Base-by-base conservation (phyloP, 352 stramenopile genomes). In the Pythium aristosporum region DNA sequence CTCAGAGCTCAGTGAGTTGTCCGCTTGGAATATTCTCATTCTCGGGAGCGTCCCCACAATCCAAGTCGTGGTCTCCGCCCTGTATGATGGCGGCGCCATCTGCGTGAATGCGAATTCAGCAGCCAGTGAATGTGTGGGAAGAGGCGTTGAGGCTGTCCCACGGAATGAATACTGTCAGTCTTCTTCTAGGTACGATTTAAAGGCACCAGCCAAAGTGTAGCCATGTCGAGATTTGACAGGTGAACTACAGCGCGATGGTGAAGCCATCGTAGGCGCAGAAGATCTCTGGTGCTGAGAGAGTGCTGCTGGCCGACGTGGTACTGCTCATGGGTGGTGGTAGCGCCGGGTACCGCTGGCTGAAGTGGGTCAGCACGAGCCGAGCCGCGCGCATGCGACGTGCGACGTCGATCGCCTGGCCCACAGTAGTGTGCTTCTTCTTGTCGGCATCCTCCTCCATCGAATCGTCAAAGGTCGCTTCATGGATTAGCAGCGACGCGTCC, bases 381-480 rank as follows among this genome's bases (percentile, higher is more conserved):
- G 90, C 77, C 3, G 94, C 94, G 80, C 95, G 63, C 82, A 86
- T 77, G 42, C 71, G 55, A 23, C 73, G 62, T 5, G 82, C 93
- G 37, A 99, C 80, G 13, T 79, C 63, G 12, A 98, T 68, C 1
- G 96, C 96, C 64, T 99, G 89, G 8, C 83, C 75, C 15, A 98
- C 88, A 0, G 97, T 99, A 43, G 79, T 97, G 79, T 99, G 97
- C 34, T 88, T 85, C 76, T 99, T 99, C 51, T 87, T 75, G 11
- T 83, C 62, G 0, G 97, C 97, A 60, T 99, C 94, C 10, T 96
- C 78, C 63, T 92, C 76, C 90, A 98, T 98, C 51, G 85, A 85
- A 80, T 99, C 91, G 36, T 98, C 96, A 69, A 99, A 99, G 2
- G 97, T 99, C 41, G 97, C 96, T 79, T 99, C 96, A 64, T 99